Evolutionary conservation across 2,329 filamentous ascomycete species (phyloP), one percentile per base, ranked within the genome.

Genomic region (Clarireedia homoeocarpa): DNA sequence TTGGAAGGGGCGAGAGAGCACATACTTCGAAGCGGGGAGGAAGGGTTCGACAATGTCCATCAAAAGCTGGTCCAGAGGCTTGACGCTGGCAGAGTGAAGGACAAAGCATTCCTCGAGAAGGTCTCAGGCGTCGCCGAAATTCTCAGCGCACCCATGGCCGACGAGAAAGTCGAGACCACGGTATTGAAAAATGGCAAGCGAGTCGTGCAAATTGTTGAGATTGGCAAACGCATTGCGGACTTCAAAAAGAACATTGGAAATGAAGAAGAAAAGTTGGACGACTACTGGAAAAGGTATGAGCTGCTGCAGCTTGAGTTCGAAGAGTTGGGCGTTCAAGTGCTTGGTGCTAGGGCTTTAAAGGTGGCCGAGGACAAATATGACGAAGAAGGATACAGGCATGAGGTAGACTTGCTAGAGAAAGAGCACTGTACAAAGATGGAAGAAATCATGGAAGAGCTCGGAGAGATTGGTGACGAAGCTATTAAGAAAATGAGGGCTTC

Each of bases 231-330:
- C 2, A 30, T 67, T 4, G 55, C 42, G 12, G 42, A 26, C 5
- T 67, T 65, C 55, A 62, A 59, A 34, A 51, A 40, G 12, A 20
- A 59, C 4, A 26, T 67, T 14, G 57, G 63, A 46, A 60, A 54
- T 9, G 62, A 67, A 27, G 57, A 62, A 44, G 50, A 36, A 1
- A 63, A 63, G 24, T 20, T 68, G 40, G 57, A 57, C 14, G 58
- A 60, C 1, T 61, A 58, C n/a, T 69, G 66, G 67, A 62, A 58
- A 36, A 45, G 63, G 26, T 69, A 64, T 63, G 61, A 67, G 27
- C 59, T 62, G 2, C 14, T 67, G 2, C 64, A 68, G 52, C 36
- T 50, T 7, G 66, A 69, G 38, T 66, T 65, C 47, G 20, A 63
- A 10, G 53, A 59, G 50, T 58, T 67, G 40, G 64, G 56, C 20